Conservation (phyloP, 1,284 basidiomycete species). For the Ceratobasidium sp. region DNA sequence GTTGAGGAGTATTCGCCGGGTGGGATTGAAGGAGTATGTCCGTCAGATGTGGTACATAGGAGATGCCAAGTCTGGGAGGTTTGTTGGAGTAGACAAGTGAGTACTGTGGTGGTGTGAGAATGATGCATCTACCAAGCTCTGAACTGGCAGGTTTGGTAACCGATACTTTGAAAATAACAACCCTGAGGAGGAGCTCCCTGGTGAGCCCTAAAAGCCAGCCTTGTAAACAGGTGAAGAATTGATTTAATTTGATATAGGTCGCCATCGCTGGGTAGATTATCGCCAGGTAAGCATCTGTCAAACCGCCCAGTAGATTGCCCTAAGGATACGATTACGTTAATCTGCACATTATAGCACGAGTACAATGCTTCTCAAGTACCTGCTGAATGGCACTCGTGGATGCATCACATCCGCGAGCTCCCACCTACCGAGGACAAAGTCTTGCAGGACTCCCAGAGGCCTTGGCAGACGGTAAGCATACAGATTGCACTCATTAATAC, state of each 20-base stretch:
- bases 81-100: conserved; percentile 85
- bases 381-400: conserved; percentile 95
- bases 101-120: conserved; percentile 52
- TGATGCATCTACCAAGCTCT: neutral
- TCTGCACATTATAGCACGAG: conserved; percentile 67
- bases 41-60: conserved; percentile 88
- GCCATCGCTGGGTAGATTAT: conserved; percentile 94
- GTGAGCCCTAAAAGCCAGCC: conserved; percentile 59
- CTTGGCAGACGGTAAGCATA: conserved; percentile 82
- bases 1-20: conserved; percentile 75
- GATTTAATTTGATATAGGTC: conserved; percentile 62
- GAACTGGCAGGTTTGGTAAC: conserved; percentile 77
- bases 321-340: neutral
- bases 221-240: neutral
- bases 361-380: conserved; percentile 90
- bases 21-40: conserved; percentile 86
- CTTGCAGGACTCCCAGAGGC: conserved; percentile 71
- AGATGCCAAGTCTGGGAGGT: conserved; percentile 85
- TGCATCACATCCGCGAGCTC: conserved; percentile 86
- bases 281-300: conserved; percentile 67
- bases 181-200: conserved; percentile 84
- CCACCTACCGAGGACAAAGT: conserved; percentile 80
- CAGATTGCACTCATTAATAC: conserved; percentile 44
- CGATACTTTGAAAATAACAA: conserved; percentile 91
- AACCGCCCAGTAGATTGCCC: neutral